phyloP scores from a whole-genome alignment of 192 early-diverging fungal species.

The Rhizoclosmatium globosum region DNA sequence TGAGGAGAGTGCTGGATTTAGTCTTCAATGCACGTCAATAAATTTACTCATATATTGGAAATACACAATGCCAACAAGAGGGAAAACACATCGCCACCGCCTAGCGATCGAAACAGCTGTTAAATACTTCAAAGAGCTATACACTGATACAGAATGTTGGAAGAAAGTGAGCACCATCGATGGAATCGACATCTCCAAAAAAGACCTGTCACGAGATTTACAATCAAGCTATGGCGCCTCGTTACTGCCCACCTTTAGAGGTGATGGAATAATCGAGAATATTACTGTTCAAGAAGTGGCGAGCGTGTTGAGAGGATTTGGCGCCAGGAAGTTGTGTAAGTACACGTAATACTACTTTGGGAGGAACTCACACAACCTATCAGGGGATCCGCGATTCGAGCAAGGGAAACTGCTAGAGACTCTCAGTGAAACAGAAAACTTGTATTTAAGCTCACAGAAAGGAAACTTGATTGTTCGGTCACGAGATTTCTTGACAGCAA shows the following conservation, averaged over 20 bases:
- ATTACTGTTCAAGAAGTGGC: constrained; percentile 30
- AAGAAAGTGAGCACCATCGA: constrained; percentile 8
- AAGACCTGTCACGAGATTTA: not conserved
- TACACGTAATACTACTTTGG: not conserved
- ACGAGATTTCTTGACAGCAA: constrained; percentile 30
- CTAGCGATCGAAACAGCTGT: constrained; percentile 8
- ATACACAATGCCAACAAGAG: not conserved
- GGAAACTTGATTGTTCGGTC: constrained; percentile 26
- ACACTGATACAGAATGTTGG: not conserved
- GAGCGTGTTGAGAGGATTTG: constrained; percentile 31
- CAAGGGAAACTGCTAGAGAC: constrained; percentile 27
- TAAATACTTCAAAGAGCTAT: constrained; percentile 10
- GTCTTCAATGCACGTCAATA: too few relatives aligned
- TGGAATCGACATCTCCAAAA: constrained; percentile 3
- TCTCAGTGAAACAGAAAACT: constrained; percentile 9
- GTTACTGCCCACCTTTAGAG: constrained; percentile 25
- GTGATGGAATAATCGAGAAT: constrained; percentile 22
- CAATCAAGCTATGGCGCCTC: not conserved
- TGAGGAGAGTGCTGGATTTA: too few relatives aligned
- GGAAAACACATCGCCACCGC: constrained; percentile 3
- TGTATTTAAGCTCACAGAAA: constrained; percentile 12
- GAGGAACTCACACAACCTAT: not conserved
- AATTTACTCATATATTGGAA: too few relatives aligned
- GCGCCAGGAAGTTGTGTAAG: constrained; percentile 19
- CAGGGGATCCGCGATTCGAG: constrained; percentile 37